Evolutionary conservation across 352 stramenopile species (phyloP), one percentile per base, ranked within the genome.

Genomic region (Saprolegnia diclina): DNA sequence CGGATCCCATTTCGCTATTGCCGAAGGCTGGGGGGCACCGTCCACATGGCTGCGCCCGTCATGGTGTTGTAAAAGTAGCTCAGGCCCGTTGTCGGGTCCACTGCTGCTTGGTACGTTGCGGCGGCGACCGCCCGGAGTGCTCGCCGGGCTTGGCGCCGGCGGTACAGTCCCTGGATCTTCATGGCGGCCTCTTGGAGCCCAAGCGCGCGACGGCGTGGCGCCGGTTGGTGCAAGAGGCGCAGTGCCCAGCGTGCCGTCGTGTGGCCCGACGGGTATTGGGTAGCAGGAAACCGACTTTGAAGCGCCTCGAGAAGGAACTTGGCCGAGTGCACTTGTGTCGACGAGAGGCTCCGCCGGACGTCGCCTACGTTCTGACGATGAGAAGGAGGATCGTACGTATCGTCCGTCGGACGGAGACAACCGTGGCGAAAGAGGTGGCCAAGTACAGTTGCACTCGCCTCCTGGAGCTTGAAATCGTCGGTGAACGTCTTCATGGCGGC

Each of bases 101-200:
- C 71, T 21, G 74, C 55, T 35, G 74, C 72, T 35, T 67, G 67
- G 46, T 89, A 91, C 16, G 88, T 64, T 0, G 63, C 56, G 6
- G 52, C 61, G 5, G 80, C 82, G 4, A 89, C 57, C 1, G 62
- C 64, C n/a, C 74, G 78, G 13, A 78, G 57, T 44, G 72, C 52
- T 38, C 80, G 59, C 19, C 74, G 72, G 1, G 83, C 83, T 59
- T 88, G 86, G 35, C 81, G 76, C 14, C 53, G 78, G 26, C 80
- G 80, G 63, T 79, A 90, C n/a, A 91, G 52, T 19, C 72, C 66
- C 63, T 91, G 83, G 50, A 91, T 79, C 55, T 63, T 59, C 63
- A 69, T 69, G 4, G 63, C 63, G 35, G 63, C 63, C 52, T 69
- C 63, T 29, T 69, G 46, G 7, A 29, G 10, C n/a, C 37, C 37